Conservation (phyloP, 805 yeast species). For the Starmerella vitae region DNA sequence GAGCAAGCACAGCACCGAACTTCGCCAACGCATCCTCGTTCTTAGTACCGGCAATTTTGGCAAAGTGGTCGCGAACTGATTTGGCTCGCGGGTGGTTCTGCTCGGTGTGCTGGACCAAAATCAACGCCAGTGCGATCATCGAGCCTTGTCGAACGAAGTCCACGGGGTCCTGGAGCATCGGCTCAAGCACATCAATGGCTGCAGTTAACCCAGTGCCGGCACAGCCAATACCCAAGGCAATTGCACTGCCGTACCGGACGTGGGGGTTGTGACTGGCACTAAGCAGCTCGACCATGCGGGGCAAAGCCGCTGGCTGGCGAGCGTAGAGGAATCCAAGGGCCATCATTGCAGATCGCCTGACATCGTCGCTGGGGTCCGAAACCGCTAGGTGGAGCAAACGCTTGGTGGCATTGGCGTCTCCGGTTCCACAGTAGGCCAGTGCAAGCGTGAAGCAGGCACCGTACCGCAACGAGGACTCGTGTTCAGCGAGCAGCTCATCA, state of each 20-base stretch:
- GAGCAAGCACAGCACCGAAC: conserved; percentile 93
- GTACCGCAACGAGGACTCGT: conserved; percentile 74
- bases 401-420: conserved; percentile 75
- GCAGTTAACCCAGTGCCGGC: conserved; percentile 84
- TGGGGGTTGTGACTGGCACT: conserved; percentile 95
- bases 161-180: conserved; percentile 82
- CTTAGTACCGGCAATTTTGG: conserved; percentile 66
- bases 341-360: conserved; percentile 89
- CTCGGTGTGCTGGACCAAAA: conserved; percentile 74
- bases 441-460: conserved; percentile 95
- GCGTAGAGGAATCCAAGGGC: conserved; percentile 81
- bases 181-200: conserved; percentile 85
- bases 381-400: conserved; percentile 84
- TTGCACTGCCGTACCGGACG: conserved; percentile 94
- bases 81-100: conserved; percentile 67
- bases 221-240: conserved; percentile 94
- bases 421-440: conserved; percentile 93
- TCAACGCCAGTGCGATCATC: conserved; percentile 79
- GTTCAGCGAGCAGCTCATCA: conserved; percentile 52
- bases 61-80: conserved; percentile 57
- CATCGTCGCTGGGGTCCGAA: conserved; percentile 91
- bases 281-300: conserved; percentile 83
- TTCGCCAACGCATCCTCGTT: conserved; percentile 95
- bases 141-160: conserved; percentile 99
- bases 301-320: conserved; percentile 85